A percentile compares a stretch with the other conserved stretches of the same genome.
These are phyloP conservation scores for Vickermania ingenoplastis DNA, from an alignment of 208 protist species.

Conservation along the genomic window DNA sequence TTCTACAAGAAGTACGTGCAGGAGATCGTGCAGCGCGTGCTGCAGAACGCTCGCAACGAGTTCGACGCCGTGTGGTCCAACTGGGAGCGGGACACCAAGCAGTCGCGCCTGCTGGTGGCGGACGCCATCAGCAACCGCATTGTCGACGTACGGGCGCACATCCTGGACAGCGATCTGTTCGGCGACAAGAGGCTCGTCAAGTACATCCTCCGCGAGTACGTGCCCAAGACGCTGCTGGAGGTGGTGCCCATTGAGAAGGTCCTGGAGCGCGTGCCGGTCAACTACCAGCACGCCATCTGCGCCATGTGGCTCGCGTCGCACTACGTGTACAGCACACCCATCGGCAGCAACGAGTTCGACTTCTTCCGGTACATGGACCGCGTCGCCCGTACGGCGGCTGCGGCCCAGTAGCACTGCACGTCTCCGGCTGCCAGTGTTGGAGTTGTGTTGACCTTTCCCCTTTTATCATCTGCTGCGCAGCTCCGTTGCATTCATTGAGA, in stretches of 20 bases:
- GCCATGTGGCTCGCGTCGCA: constrained; percentile 83
- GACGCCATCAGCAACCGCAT: constrained; percentile 86
- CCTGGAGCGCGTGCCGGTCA: constrained; percentile 82
- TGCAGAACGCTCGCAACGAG: constrained; percentile 82
- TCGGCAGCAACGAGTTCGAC: constrained; percentile 80
- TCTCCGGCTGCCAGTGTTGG: too few relatives aligned
- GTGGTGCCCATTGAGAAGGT: constrained; percentile 76
- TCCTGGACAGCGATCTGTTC: constrained; percentile 77
- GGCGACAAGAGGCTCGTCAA: constrained; percentile 62
- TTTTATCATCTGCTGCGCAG: too few relatives aligned
- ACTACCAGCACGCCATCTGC: constrained; percentile 91
- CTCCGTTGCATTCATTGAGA: too few relatives aligned
- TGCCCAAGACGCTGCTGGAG: constrained; percentile 62
- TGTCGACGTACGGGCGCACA: constrained; percentile 68
- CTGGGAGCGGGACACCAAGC: constrained; percentile 28
- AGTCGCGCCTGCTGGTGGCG: constrained; percentile 58
- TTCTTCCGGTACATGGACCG: constrained; percentile 88
- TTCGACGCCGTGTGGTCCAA: constrained; percentile 88
- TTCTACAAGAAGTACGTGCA: constrained; percentile 91
- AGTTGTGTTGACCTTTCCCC: too few relatives aligned
- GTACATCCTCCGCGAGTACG: constrained; percentile 60
- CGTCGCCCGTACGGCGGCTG: constrained; percentile 23
- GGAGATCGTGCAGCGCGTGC: constrained; percentile 79
- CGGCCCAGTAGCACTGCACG: too few relatives aligned
- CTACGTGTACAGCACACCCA: constrained; percentile 89